A percentile compares a stretch with the other conserved stretches of the same genome.
Conservation (phyloP, 2,329 filamentous ascomycete genomes). For the Clarireedia homoeocarpa region DNA sequence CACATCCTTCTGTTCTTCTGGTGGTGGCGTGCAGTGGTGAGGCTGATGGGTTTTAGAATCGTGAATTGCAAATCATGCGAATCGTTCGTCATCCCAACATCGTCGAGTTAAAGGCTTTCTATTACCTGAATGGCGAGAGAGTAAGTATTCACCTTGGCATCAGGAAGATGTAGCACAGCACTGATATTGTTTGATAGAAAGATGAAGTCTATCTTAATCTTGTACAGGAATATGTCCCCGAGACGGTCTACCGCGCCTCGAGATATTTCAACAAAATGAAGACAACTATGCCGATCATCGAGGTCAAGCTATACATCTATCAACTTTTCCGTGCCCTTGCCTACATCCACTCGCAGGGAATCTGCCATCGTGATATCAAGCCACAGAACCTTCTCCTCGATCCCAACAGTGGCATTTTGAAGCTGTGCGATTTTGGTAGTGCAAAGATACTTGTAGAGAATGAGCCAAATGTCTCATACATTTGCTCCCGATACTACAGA, state of each 20-base stretch:
- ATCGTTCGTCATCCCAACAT: constrained; percentile 99
- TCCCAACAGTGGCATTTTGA: constrained; percentile 82
- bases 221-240: constrained; percentile 94
- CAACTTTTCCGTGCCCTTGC: constrained; percentile 97
- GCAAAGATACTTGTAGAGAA: constrained; percentile 98
- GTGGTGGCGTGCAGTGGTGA: background rate
- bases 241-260: constrained; percentile 96
- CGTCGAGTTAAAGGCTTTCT: constrained; percentile 97
- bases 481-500: constrained; percentile 97
- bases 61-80: constrained; percentile 98
- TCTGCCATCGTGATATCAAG: constrained; percentile 99
- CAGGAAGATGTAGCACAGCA: background rate
- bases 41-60: constrained; percentile 58
- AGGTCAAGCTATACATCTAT: constrained; percentile 99
- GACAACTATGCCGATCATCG: constrained; percentile 97
- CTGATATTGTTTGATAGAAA: constrained; percentile 50
- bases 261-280: constrained; percentile 99
- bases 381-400: constrained; percentile 95
- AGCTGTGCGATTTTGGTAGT: constrained; percentile 97
- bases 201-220: constrained; percentile 98
- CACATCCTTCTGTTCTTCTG: background rate
- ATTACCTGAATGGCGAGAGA: constrained; percentile 97
- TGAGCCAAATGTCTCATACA: constrained; percentile 98
- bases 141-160: constrained; percentile 45
- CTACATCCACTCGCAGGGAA: constrained; percentile 98